phyloP scores from a whole-genome alignment of 1,284 basidiomycete species.

The Ceratobasidium sp. region DNA sequence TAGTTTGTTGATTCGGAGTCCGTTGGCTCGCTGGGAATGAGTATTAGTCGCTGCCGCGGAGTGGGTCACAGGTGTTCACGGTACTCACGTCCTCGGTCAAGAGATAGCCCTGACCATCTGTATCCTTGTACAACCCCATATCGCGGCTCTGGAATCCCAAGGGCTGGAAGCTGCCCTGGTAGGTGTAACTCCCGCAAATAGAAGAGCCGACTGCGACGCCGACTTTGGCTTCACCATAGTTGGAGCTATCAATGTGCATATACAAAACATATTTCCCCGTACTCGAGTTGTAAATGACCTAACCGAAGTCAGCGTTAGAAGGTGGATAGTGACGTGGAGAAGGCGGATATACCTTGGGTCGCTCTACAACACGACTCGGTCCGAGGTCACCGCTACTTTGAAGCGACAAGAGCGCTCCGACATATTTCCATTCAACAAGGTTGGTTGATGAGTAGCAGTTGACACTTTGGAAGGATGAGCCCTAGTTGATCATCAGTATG shows the following conservation, averaged over 20 bases:
- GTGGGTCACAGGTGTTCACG: neutral
- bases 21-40: conserved; percentile 41
- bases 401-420: conserved; percentile 42
- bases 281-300: conserved; percentile 43
- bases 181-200: conserved; percentile 43
- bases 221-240: conserved; percentile 46
- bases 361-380: conserved; percentile 44
- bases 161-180: conserved; percentile 44
- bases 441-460: conserved; percentile 45
- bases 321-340: neutral
- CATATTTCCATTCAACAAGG: conserved; percentile 45
- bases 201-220: conserved; percentile 45
- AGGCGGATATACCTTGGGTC: conserved; percentile 41
- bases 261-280: conserved; percentile 45
- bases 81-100: conserved; percentile 45
- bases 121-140: conserved; percentile 46
- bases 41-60: neutral
- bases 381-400: conserved; percentile 45
- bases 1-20: conserved; percentile 45
- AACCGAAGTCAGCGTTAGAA: no score
- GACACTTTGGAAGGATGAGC: conserved; percentile 43
- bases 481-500: conserved; percentile 12
- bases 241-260: conserved; percentile 46
- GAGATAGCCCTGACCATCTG: conserved; percentile 44
- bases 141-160: conserved; percentile 45